Conservation (phyloP, 306 rosid species). For the Lagenaria siceraria region DNA sequence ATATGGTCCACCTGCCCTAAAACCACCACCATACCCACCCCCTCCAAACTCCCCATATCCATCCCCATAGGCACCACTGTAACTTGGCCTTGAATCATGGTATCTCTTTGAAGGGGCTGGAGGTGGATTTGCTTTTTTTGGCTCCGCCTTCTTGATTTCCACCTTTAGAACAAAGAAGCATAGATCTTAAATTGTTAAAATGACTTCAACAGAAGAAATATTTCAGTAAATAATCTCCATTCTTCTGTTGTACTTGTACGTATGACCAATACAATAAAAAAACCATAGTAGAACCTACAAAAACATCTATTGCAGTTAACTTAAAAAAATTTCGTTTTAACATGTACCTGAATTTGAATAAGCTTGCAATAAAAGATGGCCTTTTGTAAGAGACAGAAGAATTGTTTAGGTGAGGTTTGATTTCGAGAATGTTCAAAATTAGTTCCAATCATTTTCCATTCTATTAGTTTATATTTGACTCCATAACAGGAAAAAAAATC, state of each 20-base stretch:
- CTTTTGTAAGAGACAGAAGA: not conserved
- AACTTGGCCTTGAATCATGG: conserved; percentile 60
- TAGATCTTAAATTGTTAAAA: not conserved
- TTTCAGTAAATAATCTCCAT: not conserved
- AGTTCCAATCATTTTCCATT: not conserved
- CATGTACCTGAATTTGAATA: not conserved
- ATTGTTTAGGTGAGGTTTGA: not conserved
- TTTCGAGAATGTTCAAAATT: not conserved
- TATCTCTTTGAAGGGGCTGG: conserved; percentile 74
- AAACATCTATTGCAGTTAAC: not conserved
- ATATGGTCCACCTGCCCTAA: conserved; percentile 48
- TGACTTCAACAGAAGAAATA: not conserved
- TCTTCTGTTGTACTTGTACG: not conserved
- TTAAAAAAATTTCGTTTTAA: not conserved
- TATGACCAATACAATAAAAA: not conserved
- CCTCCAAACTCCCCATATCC: conserved; percentile 68
- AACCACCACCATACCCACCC: conserved; percentile 37
- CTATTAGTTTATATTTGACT: not conserved
- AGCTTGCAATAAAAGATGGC: not conserved
- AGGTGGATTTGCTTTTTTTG: conserved; percentile 71
- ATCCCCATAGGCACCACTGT: conserved; percentile 62
- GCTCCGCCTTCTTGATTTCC: conserved; percentile 98
- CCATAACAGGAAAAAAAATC: not conserved
- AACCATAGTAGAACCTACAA: not conserved
- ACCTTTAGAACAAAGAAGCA: conserved; percentile 41